A percentile compares a stretch with the other conserved stretches of the same genome.
phyloP scores from a whole-genome alignment of 805 yeast species.

The Ogataea methylovora region DNA sequence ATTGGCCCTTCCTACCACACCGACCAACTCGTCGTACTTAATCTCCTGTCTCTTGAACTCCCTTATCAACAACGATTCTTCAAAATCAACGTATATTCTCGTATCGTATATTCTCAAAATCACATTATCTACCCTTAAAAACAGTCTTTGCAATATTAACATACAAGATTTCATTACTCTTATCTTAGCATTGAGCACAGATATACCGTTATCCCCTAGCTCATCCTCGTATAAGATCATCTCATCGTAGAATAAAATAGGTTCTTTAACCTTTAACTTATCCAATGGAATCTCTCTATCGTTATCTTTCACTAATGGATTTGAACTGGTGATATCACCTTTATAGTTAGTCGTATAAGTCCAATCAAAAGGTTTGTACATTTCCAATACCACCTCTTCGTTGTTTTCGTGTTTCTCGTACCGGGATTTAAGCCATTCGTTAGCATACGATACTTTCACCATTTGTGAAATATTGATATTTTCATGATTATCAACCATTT shows the following conservation, averaged over 20 bases:
- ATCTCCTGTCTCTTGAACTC: conserved; percentile 72
- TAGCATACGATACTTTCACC: conserved; percentile 75
- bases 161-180: conserved; percentile 84
- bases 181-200: conserved; percentile 68
- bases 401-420: conserved; percentile 24
- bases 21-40: conserved; percentile 37
- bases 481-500: conserved; percentile 38
- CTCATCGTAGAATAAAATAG: conserved; percentile 85
- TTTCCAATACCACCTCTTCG: conserved; percentile 38
- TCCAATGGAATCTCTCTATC: conserved; percentile 55
- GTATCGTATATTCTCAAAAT: conserved; percentile 79
- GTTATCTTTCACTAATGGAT: conserved; percentile 15
- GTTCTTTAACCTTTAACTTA: conserved; percentile 66
- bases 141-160: conserved; percentile 67
- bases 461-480: conserved; percentile 31
- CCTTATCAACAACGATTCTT: conserved; percentile 53
- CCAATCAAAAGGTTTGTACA: conserved; percentile 91
- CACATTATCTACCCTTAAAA: conserved; percentile 86
- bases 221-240: conserved; percentile 90
- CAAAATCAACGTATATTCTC: conserved; percentile 73
- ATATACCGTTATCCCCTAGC: conserved; percentile 91
- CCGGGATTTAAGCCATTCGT: conserved; percentile 62
- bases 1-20: conserved; percentile 34
- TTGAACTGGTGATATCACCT: conserved; percentile 38
- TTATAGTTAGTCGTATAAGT: conserved; percentile 78